These are phyloP conservation scores for Tolypocladium inflatum DNA, from an alignment of 2,329 filamentous ascomycete genomes.

Conservation along the genomic window DNA sequence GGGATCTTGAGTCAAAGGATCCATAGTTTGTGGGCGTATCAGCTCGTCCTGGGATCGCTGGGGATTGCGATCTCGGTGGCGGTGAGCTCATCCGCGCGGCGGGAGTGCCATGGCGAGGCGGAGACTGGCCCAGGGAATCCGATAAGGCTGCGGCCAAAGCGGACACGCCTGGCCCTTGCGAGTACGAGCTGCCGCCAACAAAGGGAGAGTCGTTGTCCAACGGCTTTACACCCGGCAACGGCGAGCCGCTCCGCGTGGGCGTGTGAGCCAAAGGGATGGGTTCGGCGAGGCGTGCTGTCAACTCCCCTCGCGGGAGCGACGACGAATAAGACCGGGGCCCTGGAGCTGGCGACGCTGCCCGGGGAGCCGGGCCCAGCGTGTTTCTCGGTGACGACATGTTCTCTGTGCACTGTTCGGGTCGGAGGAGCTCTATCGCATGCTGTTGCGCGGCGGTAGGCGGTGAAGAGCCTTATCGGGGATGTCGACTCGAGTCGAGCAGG, in stretches of 20 bases:
- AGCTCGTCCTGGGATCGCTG: constrained; percentile 22
- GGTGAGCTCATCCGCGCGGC: constrained; percentile 52
- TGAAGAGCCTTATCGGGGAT: background rate
- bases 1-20: constrained; percentile 67
- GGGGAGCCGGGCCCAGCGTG: constrained; percentile 25
- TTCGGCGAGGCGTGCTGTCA: constrained; percentile 52
- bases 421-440: background rate
- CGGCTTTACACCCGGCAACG: constrained; percentile 14
- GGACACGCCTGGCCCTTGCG: constrained; percentile 72
- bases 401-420: constrained; percentile 3
- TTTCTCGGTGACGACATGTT: constrained; percentile 29
- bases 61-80: constrained; percentile 27
- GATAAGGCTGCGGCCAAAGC: constrained; percentile 83
- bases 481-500: background rate
- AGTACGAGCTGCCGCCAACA: constrained; percentile 51
- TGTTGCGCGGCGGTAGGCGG: background rate
- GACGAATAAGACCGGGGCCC: constrained; percentile 36
- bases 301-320: constrained; percentile 47
- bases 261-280: constrained; percentile 37
- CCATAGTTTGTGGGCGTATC: constrained; percentile 68
- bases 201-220: constrained; percentile 49
- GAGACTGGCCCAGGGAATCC: constrained; percentile 60
- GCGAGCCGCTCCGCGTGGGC: constrained; percentile 25
- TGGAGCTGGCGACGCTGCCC: constrained; percentile 38
- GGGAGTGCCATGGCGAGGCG: constrained; percentile 60